These are phyloP conservation scores for Dactylonectria macrodidyma DNA, from an alignment of 2,329 filamentous ascomycete genomes.

Conservation along the genomic window DNA sequence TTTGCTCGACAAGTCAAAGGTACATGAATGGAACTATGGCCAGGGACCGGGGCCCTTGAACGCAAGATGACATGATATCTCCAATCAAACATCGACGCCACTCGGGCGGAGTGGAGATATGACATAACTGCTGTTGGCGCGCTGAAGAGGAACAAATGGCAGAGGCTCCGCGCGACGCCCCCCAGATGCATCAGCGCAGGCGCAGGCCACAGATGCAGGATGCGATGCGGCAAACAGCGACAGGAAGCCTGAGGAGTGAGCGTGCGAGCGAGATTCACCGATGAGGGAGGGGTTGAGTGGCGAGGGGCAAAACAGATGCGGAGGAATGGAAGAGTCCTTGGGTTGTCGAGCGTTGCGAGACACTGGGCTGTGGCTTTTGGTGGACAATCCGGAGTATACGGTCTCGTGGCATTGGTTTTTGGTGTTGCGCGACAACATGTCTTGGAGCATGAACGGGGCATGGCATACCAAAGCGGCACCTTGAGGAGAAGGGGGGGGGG, in stretches of 20 bases:
- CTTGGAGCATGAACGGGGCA: constrained; percentile 43
- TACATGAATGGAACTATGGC: constrained; percentile 37
- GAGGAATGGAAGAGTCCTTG: constrained; percentile 15
- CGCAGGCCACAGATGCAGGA: constrained; percentile 38
- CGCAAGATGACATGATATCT: constrained; percentile 50
- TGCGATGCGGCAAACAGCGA: constrained; percentile 38
- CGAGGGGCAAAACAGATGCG: constrained; percentile 29
- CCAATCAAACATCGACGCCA: constrained; percentile 44
- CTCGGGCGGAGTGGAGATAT: constrained; percentile 45
- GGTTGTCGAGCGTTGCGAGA: constrained; percentile 36
- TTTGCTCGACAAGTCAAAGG: constrained; percentile 10
- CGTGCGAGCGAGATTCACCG: constrained; percentile 8
- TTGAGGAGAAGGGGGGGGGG: constrained; percentile 8
- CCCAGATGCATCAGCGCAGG: constrained; percentile 37
- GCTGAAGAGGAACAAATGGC: constrained; percentile 28
- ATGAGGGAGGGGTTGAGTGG: neutral
- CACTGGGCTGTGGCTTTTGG: constrained; percentile 33
- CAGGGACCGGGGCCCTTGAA: constrained; percentile 43
- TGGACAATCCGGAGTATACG: constrained; percentile 34
- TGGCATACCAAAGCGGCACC: constrained; percentile 38
- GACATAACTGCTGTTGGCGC: constrained; percentile 45
- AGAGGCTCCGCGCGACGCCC: constrained; percentile 40
- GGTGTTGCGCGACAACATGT: constrained; percentile 46
- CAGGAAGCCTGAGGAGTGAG: constrained; percentile 14
- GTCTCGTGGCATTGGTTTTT: constrained; percentile 45